Evolutionary conservation across 139 green algal species (phyloP).

Genomic region (Chlamydomonas eustigma): DNA sequence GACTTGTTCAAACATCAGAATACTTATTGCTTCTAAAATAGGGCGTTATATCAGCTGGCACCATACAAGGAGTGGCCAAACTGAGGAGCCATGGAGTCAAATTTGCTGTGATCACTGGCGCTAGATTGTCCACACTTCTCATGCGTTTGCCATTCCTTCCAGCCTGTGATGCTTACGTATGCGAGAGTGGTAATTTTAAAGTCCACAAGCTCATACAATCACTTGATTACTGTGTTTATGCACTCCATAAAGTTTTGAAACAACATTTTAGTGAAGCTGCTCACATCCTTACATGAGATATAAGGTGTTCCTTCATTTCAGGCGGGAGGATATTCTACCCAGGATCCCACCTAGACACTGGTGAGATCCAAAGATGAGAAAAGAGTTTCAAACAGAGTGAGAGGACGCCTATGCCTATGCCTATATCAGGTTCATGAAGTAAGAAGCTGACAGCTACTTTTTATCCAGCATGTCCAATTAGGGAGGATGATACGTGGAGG

Average conservation of each 20-base stretch:
- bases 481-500: slow-evolving; percentile 64
- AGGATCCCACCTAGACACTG: slow-evolving; percentile 29
- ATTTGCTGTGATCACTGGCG: slow-evolving; percentile 56
- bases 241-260: too few species aligned
- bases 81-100: slow-evolving; percentile 28
- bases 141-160: slow-evolving; percentile 74
- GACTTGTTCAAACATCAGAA: neutral
- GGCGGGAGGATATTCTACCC: slow-evolving; percentile 68
- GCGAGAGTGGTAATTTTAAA: slow-evolving; percentile 57
- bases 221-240: too few species aligned
- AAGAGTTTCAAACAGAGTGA: neutral
- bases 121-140: slow-evolving; percentile 63
- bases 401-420: too few species aligned
- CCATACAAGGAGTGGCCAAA: slow-evolving; percentile 28
- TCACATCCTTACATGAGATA: too few species aligned
- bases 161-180: slow-evolving; percentile 65
- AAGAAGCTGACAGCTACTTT: too few species aligned
- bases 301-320: too few species aligned
- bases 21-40: neutral
- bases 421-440: too few species aligned
- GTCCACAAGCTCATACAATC: too few species aligned
- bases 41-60: slow-evolving; percentile 39
- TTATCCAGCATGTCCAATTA: slow-evolving; percentile 42
- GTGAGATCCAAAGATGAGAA: slow-evolving; percentile 14
- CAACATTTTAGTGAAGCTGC: too few species aligned